Evolutionary conservation across 169 alveolate species (phyloP).

Genomic region (Babesia gibsoni): DNA sequence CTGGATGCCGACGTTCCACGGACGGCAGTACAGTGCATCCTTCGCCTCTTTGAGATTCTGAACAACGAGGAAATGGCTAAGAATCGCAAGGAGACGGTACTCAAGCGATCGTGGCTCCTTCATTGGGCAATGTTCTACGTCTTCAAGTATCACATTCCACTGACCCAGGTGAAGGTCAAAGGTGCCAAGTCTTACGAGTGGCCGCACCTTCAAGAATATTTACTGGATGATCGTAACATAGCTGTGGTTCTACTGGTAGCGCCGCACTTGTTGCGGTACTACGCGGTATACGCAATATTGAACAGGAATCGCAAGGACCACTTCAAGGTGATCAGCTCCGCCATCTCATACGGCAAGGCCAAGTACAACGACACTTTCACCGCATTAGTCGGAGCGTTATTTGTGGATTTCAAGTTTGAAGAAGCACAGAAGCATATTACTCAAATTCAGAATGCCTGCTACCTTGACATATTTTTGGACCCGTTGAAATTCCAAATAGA

Average conservation of each 20-base stretch:
- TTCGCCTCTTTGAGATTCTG: conserved; percentile 61
- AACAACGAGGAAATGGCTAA: conserved; percentile 64
- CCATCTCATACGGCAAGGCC: conserved; percentile 71
- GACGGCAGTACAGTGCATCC: conserved; percentile 67
- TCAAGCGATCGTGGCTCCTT: conserved; percentile 75
- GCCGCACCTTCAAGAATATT: conserved; percentile 77
- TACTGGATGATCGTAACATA: conserved; percentile 75
- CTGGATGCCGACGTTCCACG: conserved; percentile 66
- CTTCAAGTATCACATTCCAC: conserved; percentile 70
- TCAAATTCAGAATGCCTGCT: conserved; percentile 68
- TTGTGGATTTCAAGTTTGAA: conserved; percentile 85
- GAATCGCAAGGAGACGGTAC: conserved; percentile 68
- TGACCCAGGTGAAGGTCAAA: conserved; percentile 67
- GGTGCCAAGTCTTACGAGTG: conserved; percentile 67
- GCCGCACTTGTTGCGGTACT: conserved; percentile 77
- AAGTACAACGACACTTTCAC: conserved; percentile 85
- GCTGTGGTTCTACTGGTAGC: conserved; percentile 69
- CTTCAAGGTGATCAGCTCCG: conserved; percentile 69
- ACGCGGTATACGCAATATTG: conserved; percentile 77
- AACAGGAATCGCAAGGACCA: conserved; percentile 78
- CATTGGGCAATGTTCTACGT: conserved; percentile 76
- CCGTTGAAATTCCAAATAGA: conserved; percentile 84
- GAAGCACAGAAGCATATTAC: conserved; percentile 83
- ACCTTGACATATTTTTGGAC: conserved; percentile 77
- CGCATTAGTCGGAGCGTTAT: conserved; percentile 81